Base-by-base conservation (phyloP, 2,329 filamentous ascomycete species). In the Colletotrichum aenigma region DNA sequence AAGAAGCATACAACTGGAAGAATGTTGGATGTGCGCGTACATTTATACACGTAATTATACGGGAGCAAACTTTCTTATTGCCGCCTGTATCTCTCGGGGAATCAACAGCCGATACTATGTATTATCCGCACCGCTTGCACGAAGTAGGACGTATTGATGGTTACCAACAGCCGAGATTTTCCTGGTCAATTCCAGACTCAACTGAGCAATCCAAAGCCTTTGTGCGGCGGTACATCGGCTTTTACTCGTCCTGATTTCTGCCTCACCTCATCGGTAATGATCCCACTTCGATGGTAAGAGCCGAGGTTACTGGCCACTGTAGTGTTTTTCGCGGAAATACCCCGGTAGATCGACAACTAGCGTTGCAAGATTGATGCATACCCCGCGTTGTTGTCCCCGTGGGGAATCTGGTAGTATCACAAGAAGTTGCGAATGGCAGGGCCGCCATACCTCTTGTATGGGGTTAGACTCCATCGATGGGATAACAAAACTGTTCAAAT, bases 121-220 rank as follows among this genome's bases (percentile, higher is more conserved):
- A 21, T 21, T 13, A 13, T 48, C 6, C n/a, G 10, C n/a, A 21
- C n/a, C 18, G 4, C 13, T 48, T 21, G n/a, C 43, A 10, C 6
- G 7, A 2, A 1, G 6, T 12, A 21, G 5, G 6, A 1, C 10
- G 9, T 5, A 1, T 3, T 1, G 21, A 0, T 21, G 13, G 3
- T 48, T 21, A 13, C 0, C 2, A 48, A 48, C 43, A n/a, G 38
- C 38, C 38, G 9, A 43, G 3, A 43, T 0, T 12, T 6, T 43
- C 18, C 38, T 43, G 3, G 18, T n/a, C 1, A n/a, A 9, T n/a
- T 10, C 38, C 2, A n/a, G 12, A 4, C 9, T 43, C 3, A 43
- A 43, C 38, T n/a, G 18, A 43, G 3, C 38, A 43, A 43, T 9
- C 38, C 38, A n/a, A 12, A n/a, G 12, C 0, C 18, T 43, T 18